Conservation (phyloP, 1,284 basidiomycete species). For the Boletus calvinii region DNA sequence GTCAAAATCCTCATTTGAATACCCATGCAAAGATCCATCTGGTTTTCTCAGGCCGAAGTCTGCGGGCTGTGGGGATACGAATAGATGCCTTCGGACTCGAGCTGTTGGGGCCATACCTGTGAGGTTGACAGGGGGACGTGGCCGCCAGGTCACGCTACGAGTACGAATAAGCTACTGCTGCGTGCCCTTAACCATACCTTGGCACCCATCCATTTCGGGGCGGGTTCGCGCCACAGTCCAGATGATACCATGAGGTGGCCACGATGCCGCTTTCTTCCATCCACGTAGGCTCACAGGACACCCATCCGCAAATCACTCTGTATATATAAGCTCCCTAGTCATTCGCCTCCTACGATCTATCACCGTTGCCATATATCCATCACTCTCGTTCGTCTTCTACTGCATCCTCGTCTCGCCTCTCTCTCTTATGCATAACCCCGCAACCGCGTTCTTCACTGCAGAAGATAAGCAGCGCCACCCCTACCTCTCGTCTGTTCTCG, state of each 20-base stretch:
- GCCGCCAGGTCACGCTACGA: conserved; percentile 14
- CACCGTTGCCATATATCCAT: conserved; percentile 11
- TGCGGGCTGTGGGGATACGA: conserved; percentile 29
- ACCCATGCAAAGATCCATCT: conserved; percentile 21
- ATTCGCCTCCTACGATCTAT: conserved; percentile 17
- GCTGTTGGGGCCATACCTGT: conserved; percentile 24
- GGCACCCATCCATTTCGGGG: conserved; percentile 30
- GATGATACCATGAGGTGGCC: conserved; percentile 34
- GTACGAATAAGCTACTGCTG: conserved; percentile 20
- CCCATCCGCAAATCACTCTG: conserved; percentile 26
- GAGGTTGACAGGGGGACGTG: conserved; percentile 20
- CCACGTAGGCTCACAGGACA: conserved; percentile 24
- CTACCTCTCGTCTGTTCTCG: conserved; percentile 39
- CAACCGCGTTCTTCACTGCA: conserved; percentile 36
- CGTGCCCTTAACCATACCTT: conserved; percentile 32
- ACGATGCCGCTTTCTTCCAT: conserved; percentile 36
- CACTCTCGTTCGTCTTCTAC: conserved; percentile 22
- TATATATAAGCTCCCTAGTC: conserved; percentile 35
- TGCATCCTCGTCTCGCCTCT: conserved; percentile 1
- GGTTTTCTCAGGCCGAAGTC: conserved; percentile 25
- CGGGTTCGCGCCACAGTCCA: conserved; percentile 32
- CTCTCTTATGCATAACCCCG: conserved; percentile 30
- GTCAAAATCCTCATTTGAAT: conserved; percentile 22
- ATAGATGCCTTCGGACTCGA: conserved; percentile 24
- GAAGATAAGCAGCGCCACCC: conserved; percentile 40